These are phyloP conservation scores for Chiua virens DNA, from an alignment of 768 basidiomycete species.

Conservation along the genomic window DNA sequence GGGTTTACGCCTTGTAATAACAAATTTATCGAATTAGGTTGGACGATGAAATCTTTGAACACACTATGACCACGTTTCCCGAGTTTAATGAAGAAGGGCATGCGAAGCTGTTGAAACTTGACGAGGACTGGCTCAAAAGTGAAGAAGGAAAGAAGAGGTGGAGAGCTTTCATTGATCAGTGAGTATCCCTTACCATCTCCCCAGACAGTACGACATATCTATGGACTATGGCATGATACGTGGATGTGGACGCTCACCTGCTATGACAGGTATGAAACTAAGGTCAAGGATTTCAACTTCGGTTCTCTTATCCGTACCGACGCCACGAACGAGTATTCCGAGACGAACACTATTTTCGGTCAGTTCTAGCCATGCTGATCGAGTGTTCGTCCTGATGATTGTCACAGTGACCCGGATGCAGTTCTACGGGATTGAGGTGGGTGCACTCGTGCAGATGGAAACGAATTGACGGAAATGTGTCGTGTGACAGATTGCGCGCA, in stretches of 20 bases:
- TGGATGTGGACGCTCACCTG: conserved; percentile 9
- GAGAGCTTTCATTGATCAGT: conserved; percentile 84
- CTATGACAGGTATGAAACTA: conserved; percentile 73
- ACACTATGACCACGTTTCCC: conserved; percentile 77
- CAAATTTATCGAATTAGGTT: conserved; percentile 44
- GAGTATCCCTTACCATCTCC: conserved; percentile 22
- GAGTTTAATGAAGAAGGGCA: conserved; percentile 59
- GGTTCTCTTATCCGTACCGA: conserved; percentile 90
- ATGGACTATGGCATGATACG: neutral
- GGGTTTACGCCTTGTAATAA: conserved; percentile 9
- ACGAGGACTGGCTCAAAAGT: conserved; percentile 95
- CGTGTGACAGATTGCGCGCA: conserved; percentile 75
- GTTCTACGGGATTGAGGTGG: conserved; percentile 92
- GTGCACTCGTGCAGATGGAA: conserved; percentile 1
- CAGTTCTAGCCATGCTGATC: conserved; percentile 16
- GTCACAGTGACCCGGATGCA: conserved; percentile 36
- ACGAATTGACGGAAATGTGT: neutral
- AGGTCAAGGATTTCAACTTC: conserved; percentile 93
- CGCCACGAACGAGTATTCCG: conserved; percentile 76
- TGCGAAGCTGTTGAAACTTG: conserved; percentile 53
- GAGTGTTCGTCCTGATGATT: conserved; percentile 8
- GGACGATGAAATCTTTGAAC: conserved; percentile 89
- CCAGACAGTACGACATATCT: neutral
- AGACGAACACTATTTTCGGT: conserved; percentile 96
- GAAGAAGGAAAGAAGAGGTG: conserved; percentile 84